phyloP scores from a whole-genome alignment of 345 rosid species.

The Arabidopsis thaliana region TAIR10.1 NC_003076.8:23370501-23371000 shows the following conservation, averaged over 20 bases:
- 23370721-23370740: background rate
- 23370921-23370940: slow-evolving; percentile 40
- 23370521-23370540: slow-evolving; percentile 18
- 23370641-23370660: slow-evolving; percentile 7
- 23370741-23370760: background rate
- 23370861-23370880: background rate
- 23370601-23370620: background rate
- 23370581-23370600: slow-evolving; percentile 16
- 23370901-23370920: slow-evolving; percentile 39
- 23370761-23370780: slow-evolving; percentile 12
- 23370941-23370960: slow-evolving; percentile 28
- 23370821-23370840: background rate
- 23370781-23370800: background rate
- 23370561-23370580: slow-evolving; percentile 22
- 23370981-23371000: slow-evolving; percentile 43
- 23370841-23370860: background rate
- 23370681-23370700: background rate
- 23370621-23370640: slow-evolving; percentile 7
- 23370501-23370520: slow-evolving; percentile 3
- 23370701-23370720: background rate
- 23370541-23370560: slow-evolving; percentile 27
- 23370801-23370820: background rate
- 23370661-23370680: slow-evolving; percentile 1
- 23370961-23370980: slow-evolving; percentile 24
- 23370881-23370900: slow-evolving; percentile 11